Base-by-base conservation (phyloP, 371 early-diverging fungal genomes). In the Dentiscutata heterogama region DNA sequence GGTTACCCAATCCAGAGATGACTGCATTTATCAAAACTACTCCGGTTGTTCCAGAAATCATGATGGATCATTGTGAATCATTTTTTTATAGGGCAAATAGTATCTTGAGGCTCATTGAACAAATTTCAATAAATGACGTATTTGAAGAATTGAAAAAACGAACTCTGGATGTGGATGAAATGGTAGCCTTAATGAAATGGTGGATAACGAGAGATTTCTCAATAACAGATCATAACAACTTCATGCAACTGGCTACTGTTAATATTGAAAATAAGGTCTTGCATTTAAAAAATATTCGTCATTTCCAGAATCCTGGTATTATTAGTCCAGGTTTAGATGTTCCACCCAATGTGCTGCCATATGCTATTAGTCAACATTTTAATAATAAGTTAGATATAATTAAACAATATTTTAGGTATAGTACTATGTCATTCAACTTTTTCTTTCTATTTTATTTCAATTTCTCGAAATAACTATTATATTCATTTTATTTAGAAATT, bases 151-250 rank as follows among this genome's bases (percentile, higher is more conserved):
- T 97, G 6, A 86, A 89, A 42, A 84, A 84, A 29, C 85, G 94
- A 1, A 85, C 90, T 3, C 79, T 95, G 2, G 84, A 87, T 6
- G 84, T 82, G 8, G 82, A 83, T 0, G 95, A 96, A 82, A 90
- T 94, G 86, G 86, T 91, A 0, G 92, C 90, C 0, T 88, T 94
- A 61, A 87, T 97, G 85, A 89, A 89, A 82, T 97, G 96, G 96
- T 96, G 94, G 94, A 87, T 93, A 22, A 83, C 81, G 2, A 8
- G 10, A 51, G 16, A 73, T 6, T 29, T 82, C 53, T 16, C 20
- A 22, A 58, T 10, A 51, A 10, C 10, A 16, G 16, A 11, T 10
- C 16, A 51, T 10, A 5, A 14, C 1, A 18, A 18, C 31, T 58
- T 71, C 6, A 14, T 50, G 25, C 39, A 71, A 25, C 6, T 50